phyloP scores from a whole-genome alignment of 2,329 filamentous ascomycete species.

The Fusarium sp. region DNA sequence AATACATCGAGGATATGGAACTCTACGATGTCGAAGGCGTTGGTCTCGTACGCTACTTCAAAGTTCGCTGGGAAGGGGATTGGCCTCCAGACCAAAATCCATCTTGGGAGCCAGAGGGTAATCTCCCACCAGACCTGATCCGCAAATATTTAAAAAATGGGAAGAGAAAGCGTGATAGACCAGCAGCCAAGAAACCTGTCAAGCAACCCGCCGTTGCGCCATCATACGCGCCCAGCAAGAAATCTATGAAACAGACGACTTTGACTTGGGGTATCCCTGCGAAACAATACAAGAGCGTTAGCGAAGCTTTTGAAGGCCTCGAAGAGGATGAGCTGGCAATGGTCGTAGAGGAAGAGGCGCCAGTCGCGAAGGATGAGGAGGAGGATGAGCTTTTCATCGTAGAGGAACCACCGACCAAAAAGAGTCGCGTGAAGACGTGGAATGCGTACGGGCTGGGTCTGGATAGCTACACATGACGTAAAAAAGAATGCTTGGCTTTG shows the following conservation, averaged over 20 bases:
- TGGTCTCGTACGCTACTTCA: slow-evolving; percentile 59
- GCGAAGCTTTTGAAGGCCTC: slow-evolving; percentile 48
- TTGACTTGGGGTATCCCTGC: slow-evolving; percentile 39
- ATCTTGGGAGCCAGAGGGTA: slow-evolving; percentile 69
- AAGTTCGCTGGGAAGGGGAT: slow-evolving; percentile 68
- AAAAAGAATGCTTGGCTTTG: not conserved
- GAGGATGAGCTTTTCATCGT: slow-evolving; percentile 50
- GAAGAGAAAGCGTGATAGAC: slow-evolving; percentile 29
- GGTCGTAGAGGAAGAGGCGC: not conserved
- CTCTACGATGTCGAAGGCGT: slow-evolving; percentile 54
- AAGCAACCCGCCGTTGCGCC: slow-evolving; percentile 28
- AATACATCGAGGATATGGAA: slow-evolving; percentile 59
- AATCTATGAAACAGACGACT: slow-evolving; percentile 44
- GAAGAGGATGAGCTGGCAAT: slow-evolving; percentile 19
- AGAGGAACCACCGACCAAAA: slow-evolving; percentile 42
- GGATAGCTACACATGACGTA: slow-evolving; percentile 12
- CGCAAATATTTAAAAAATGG: slow-evolving; percentile 54
- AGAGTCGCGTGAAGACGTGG: slow-evolving; percentile 11
- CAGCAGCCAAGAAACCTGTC: slow-evolving; percentile 17
- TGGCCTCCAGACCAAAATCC: slow-evolving; percentile 69
- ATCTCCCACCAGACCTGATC: slow-evolving; percentile 59
- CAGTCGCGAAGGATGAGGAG: slow-evolving; percentile 8
- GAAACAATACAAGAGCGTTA: slow-evolving; percentile 48
- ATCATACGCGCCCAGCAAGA: slow-evolving; percentile 22
- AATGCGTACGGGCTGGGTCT: slow-evolving; percentile 7